phyloP scores from a whole-genome alignment of 2,329 filamentous ascomycete genomes.

The Diaporthe citrichinensis region DNA sequence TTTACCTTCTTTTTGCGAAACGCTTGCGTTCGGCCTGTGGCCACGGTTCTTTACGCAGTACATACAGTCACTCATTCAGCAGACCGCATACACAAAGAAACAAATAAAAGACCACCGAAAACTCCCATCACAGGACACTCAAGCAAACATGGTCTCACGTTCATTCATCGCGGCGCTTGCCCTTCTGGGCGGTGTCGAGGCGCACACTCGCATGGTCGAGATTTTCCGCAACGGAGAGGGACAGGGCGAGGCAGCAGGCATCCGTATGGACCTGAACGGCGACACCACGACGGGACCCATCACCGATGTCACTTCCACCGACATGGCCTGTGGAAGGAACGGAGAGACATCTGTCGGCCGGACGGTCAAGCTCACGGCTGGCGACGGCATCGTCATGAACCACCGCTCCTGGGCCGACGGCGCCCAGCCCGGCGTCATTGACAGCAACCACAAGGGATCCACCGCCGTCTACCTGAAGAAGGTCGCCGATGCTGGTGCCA shows the following conservation, averaged over 20 bases:
- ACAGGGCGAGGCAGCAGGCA: constrained; percentile 15
- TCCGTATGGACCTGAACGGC: constrained; percentile 22
- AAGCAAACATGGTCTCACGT: constrained; percentile 30
- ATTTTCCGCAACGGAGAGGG: constrained; percentile 30
- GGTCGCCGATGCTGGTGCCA: constrained; percentile 1
- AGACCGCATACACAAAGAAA: background rate
- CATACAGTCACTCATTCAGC: constrained; percentile 26
- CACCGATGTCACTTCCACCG: background rate
- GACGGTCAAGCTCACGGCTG: constrained; percentile 9
- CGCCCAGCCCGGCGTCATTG: constrained; percentile 28
- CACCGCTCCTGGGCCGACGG: constrained; percentile 30
- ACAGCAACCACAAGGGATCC: constrained; percentile 30
- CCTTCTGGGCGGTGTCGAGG: constrained; percentile 21
- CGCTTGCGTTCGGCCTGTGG: constrained; percentile 31
- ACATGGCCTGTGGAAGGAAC: constrained; percentile 29
- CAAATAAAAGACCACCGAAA: background rate
- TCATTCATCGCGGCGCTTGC: constrained; percentile 29
- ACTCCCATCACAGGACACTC: background rate
- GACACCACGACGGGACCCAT: constrained; percentile 13
- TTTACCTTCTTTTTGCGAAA: constrained; percentile 22
- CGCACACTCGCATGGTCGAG: constrained; percentile 33
- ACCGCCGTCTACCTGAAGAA: constrained; percentile 32
- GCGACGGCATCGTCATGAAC: constrained; percentile 27
- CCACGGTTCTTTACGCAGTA: constrained; percentile 21
- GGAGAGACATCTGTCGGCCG: constrained; percentile 5